Evolutionary conservation across 2,329 filamentous ascomycete species (phyloP), one percentile per base, ranked within the genome.

Genomic region (Tolypocladium endophyticum): DNA sequence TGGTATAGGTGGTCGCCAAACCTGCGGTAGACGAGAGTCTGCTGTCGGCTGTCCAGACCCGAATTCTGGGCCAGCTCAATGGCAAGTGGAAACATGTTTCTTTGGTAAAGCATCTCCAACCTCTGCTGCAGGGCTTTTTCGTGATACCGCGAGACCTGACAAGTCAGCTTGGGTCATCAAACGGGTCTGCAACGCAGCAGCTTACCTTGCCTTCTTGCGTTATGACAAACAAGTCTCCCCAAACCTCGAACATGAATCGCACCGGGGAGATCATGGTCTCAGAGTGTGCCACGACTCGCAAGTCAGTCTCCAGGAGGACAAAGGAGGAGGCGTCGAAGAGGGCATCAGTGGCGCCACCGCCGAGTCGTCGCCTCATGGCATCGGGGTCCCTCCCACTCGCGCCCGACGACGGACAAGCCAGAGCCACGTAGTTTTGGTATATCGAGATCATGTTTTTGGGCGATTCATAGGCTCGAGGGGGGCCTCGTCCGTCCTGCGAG

Each of bases 1-100:
- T 95, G 90, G 68, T 99, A 97, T 4, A 97, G 75, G 68, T 93
- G 90, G 71, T 99, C 94, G 16, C 93, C 94, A 72, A 96, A 97
- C 70, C 88, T 92, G 61, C 93, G 87, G 69, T 93, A 95, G 61
- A 99, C 99, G 60, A 89, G 79, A 67, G 95, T 97, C 67, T 96
- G 90, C 72, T 97, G 90, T 55, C 87, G 79, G 3, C 78, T 75
- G 71, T 92, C 90, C 68, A 97, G 81, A 1, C 91, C 90, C 12
- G 88, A 87, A 72, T 95, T 96, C 68, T 95, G 91, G 0, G 94
- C 94, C 60, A 99, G 79, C 67, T 93, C 95, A 65, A 97, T 94
- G 1, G 94, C 94, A 56, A 96, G 77, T 0, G 93, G 87, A 68
- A 93, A 99, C 62, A 97, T 85, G 69, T 97, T 96, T 57, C 93